Percentiles rank a stretch among this genome's conserved stretches.
Conservation (phyloP, 805 yeast genomes). For the Pichia californica region DNA sequence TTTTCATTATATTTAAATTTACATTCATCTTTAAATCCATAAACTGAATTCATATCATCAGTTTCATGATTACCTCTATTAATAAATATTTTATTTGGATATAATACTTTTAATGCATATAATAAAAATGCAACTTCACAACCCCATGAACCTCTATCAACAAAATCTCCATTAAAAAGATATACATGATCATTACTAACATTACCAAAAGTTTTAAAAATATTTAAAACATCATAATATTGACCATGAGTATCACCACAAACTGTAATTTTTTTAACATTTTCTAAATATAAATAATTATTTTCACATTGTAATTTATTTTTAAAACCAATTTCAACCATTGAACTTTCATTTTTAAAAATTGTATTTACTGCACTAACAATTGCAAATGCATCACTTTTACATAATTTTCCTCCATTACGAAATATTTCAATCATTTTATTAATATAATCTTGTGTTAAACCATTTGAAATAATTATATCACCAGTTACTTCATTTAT, state of each 20-base stretch:
- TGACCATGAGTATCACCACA: slow-evolving; percentile 99
- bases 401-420: slow-evolving; percentile 68
- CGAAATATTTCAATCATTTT: slow-evolving; percentile 67
- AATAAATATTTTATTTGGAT: slow-evolving; percentile 62
- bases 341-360: slow-evolving; percentile 59
- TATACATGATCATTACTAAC: slow-evolving; percentile 65
- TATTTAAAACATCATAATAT: slow-evolving; percentile 78
- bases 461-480: slow-evolving; percentile 28
- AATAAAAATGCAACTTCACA: slow-evolving; percentile 87
- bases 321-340: slow-evolving; percentile 57
- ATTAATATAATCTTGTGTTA: slow-evolving; percentile 49
- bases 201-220: slow-evolving; percentile 68
- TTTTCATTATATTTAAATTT: slow-evolving; percentile 80
- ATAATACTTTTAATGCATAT: slow-evolving; percentile 68
- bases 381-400: slow-evolving; percentile 76
- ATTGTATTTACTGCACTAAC: slow-evolving; percentile 63
- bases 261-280: slow-evolving; percentile 57
- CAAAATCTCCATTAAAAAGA: slow-evolving; percentile 94
- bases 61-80: slow-evolving; percentile 98
- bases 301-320: slow-evolving; percentile 29
- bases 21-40: slow-evolving; percentile 96
- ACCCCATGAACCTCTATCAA: slow-evolving; percentile 97
- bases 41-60: slow-evolving; percentile 91
- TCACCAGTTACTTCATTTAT: slow-evolving; percentile 26
- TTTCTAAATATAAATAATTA: slow-evolving; percentile 30